Base-by-base conservation (phyloP, 148 eudicot species). In the Cornus controversa region DNA sequence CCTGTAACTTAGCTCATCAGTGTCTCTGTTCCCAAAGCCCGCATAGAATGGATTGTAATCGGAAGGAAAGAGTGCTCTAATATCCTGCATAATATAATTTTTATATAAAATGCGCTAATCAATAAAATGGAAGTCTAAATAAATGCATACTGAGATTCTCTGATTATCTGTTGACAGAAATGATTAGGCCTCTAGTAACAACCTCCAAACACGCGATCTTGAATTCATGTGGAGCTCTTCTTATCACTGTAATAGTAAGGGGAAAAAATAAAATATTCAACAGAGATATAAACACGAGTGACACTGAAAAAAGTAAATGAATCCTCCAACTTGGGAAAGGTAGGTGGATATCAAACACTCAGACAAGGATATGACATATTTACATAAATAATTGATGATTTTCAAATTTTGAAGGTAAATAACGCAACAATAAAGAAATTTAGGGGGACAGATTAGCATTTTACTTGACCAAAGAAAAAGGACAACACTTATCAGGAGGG, bases 201-300 rank as follows among this genome's bases (percentile, higher is more conserved):
- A 96, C 99, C 98, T 96, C 97, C 80, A 96, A 88, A 84, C 99
- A 96, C 10, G 99, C 99, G 34, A 96, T 96, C 89, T 96, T 96
- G 92, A 96, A 96, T 77, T 96, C 98, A 74, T 96, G 99, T 81
- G 99, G 99, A 67, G 99, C 98, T 92, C 99, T 87, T 88, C 98
- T 87, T 84, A 96, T 96, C 37, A 96, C 99, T 96, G 94, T 80
- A 86, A 82, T 75, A 69, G n/a, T 15, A 73, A 36, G 37, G 31
- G 64, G 24, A 4, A 57, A 13, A 67, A 76, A 62, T 25, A 77
- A 10, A 45, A 40, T 20, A 67, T 53, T 42, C 9, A 50, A 76
- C 20, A 45, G 45, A 66, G 42, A 40, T 6, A 40, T 40, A 40
- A 40, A 40, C 10, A 40, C 6, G 45, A 40, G 45, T 4, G 45